Base-by-base conservation (phyloP, 176 grass and related monocot species). In the Pontederia paniculata region DNA sequence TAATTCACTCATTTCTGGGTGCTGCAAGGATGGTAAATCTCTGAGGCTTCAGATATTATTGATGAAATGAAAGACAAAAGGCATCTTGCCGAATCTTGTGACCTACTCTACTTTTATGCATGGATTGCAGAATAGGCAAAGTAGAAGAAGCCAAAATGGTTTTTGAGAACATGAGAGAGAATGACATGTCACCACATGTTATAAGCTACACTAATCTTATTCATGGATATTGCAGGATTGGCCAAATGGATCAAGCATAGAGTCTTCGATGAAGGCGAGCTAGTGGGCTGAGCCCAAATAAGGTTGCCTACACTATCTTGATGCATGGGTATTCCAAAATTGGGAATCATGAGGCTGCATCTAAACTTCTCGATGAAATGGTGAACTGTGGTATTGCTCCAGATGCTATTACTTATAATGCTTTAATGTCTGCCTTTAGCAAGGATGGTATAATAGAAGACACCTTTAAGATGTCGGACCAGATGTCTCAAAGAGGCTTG, bases 1-100 rank as follows among this genome's bases (percentile, higher is more conserved):
- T 61, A 95, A 95, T 77, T 71, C 81, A 69, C 78, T 95, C 83
- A 79, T 89, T 77, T 76, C 76, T 76, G 85, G 90, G 56, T 80
- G 83, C 22, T 84, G 85, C 58, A 86, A 79, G 58, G 80, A 68
- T 70, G 79, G 76, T 46, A 70, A 83, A 79, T 95, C 57, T 80
- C 81, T 71, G 83, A 77, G 62, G 90, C 90, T 62, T 65, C 66
- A 20, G 54, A 80, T 75, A 49, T 77, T 56, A 69, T 89, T 63
- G 67, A 83, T 49, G 78, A 81, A 71, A 95, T 95, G 90, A 86
- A 89, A 41, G 62, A 20, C 65, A n/a, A 67, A 67, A 62, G 79
- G 76, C 42, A 74, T 95, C 67, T 42, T 44, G 73, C 85, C 81
- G 63, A 95, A 78, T 77, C 9, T 20, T 54, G 62, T 85, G 52